These are phyloP conservation scores for Amanita jacksonii DNA, from an alignment of 768 basidiomycete species.

Conservation along the genomic window DNA sequence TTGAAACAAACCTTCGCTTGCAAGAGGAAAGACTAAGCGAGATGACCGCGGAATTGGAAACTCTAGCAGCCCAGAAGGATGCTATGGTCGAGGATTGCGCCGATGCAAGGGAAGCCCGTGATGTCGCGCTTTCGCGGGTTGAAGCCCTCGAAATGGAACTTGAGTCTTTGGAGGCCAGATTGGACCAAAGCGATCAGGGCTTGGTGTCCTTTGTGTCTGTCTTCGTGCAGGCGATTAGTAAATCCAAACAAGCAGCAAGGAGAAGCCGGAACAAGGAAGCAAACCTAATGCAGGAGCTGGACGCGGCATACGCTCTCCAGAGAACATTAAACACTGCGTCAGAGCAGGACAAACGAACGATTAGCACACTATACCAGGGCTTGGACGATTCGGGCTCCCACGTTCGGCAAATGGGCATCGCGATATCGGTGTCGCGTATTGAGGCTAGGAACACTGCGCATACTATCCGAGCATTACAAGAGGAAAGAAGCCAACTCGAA, in stretches of 20 bases:
- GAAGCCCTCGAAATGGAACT: conserved; percentile 58
- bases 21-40: conserved; percentile 69
- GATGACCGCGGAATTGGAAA: conserved; percentile 62
- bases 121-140: conserved; percentile 44
- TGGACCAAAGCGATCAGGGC: conserved; percentile 23
- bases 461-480: conserved; percentile 11
- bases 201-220: conserved; percentile 29
- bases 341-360: background rate
- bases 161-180: conserved; percentile 29
- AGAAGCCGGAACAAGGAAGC: background rate
- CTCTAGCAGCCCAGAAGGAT: conserved; percentile 54
- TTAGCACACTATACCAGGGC: background rate
- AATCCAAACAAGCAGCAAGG: conserved; percentile 14
- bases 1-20: conserved; percentile 65
- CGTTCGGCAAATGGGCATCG: conserved; percentile 4
- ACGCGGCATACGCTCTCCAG: background rate
- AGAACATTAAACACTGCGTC: background rate
- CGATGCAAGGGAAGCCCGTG: conserved; percentile 63
- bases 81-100: conserved; percentile 84
- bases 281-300: background rate
- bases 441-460: conserved; percentile 9
- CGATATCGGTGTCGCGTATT: conserved; percentile 7
- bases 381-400: background rate
- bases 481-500: conserved; percentile 9
- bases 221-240: conserved; percentile 25